Evolutionary conservation across 2,329 filamentous ascomycete genomes (phyloP).

Genomic region (Diaporthe citrichinensis): DNA sequence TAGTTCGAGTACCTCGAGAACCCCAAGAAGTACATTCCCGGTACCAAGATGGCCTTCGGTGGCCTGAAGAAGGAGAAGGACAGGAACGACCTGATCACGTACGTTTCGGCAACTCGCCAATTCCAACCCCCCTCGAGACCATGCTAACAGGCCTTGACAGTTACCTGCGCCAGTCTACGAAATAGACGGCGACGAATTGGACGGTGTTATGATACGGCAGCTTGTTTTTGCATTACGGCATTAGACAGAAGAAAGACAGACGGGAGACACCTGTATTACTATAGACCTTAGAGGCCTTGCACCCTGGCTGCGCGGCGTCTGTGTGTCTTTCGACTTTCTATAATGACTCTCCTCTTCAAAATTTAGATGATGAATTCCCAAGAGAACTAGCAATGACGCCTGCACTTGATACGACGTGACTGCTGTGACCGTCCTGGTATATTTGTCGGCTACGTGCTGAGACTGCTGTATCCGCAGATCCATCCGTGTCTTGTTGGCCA

Average conservation of each 20-base stretch:
- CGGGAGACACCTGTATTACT: conserved; percentile 39
- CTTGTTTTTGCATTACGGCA: conserved; percentile 45
- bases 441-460: too few relatives aligned
- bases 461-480: neutral
- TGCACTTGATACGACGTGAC: neutral
- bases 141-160: conserved; percentile 52
- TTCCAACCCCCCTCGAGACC: conserved; percentile 43
- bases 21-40: conserved; percentile 99
- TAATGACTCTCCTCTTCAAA: conserved; percentile 43
- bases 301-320: conserved; percentile 37
- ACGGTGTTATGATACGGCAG: conserved; percentile 42
- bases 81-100: conserved; percentile 98
- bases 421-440: neutral
- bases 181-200: conserved; percentile 64
- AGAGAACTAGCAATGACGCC: neutral
- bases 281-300: conserved; percentile 43
- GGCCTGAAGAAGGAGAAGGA: conserved; percentile 99
- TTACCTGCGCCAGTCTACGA: conserved; percentile 78
- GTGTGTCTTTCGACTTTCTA: conserved; percentile 41
- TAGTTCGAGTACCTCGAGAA: conserved; percentile 98
- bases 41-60: conserved; percentile 99
- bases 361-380: conserved; percentile 36
- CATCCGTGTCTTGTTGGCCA: neutral
- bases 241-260: conserved; percentile 42
- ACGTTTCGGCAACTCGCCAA: conserved; percentile 62